phyloP scores from a whole-genome alignment of 164 flowering plant species.

The Macadamia integrifolia region DNA sequence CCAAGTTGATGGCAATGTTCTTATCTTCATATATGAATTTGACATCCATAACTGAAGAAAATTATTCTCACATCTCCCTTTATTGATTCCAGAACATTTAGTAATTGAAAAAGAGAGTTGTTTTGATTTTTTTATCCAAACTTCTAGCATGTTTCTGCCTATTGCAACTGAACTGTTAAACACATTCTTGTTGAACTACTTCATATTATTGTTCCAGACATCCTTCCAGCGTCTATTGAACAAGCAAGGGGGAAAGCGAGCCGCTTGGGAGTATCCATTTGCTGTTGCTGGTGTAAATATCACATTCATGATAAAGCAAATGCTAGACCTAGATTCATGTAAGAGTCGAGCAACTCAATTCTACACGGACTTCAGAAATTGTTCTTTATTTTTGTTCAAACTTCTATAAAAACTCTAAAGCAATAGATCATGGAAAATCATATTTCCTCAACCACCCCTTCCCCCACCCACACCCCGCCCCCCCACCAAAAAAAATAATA shows the following conservation, averaged over 20 bases:
- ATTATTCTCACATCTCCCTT: not conserved
- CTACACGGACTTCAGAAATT: not conserved
- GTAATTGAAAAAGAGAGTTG: not conserved
- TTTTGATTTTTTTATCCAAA: not conserved
- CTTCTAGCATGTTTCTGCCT: not conserved
- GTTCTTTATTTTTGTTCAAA: not conserved
- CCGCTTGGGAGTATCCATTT: slow-evolving; percentile 91
- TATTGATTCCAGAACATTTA: not conserved
- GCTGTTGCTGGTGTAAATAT: slow-evolving; percentile 94
- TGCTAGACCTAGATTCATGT: slow-evolving; percentile 83
- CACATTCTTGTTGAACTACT: not conserved
- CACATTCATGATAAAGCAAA: slow-evolving; percentile 92
- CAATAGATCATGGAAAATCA: no score
- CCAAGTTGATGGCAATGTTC: slow-evolving; percentile 4
- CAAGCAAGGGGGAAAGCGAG: slow-evolving; percentile 73
- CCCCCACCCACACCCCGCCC: not conserved
- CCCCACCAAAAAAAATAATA: no score
- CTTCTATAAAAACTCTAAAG: not conserved
- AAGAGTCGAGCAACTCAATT: slow-evolving; percentile 13
- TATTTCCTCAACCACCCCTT: not conserved
- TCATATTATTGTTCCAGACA: slow-evolving; percentile 33
- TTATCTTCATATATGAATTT: not conserved
- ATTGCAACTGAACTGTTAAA: not conserved
- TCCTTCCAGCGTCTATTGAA: slow-evolving; percentile 66
- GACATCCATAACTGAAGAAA: not conserved